phyloP scores from a whole-genome alignment of 257 asterid genomes.

The Solanum chiquidenum region DNA sequence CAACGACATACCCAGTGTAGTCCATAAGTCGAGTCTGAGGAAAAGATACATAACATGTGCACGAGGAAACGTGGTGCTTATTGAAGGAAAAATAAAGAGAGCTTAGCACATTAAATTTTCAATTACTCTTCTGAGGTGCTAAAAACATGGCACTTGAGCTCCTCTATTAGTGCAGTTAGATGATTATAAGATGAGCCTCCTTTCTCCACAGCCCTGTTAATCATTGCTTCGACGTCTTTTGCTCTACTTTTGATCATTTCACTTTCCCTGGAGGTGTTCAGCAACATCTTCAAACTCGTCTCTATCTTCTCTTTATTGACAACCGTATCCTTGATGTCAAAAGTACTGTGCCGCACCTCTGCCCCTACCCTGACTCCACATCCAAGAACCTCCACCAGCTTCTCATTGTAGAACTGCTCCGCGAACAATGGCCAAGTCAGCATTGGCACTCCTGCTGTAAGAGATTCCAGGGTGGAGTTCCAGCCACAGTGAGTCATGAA shows the following conservation, averaged over 20 bases:
- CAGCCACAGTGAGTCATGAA: slow-evolving; percentile 31
- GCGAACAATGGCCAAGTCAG: slow-evolving; percentile 25
- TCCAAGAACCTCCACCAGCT: not conserved
- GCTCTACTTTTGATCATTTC: slow-evolving; percentile 3
- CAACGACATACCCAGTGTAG: not conserved
- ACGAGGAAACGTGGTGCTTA: not conserved
- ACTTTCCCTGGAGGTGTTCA: not conserved
- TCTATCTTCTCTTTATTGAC: not conserved
- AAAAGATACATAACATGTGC: not conserved
- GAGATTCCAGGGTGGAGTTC: slow-evolving; percentile 15
- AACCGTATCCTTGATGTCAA: not conserved
- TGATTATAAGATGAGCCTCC: slow-evolving; percentile 17
- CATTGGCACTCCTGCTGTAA: slow-evolving; percentile 11
- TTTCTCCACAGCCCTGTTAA: slow-evolving; percentile 1
- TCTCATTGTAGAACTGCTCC: slow-evolving; percentile 23
- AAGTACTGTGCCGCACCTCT: not conserved
- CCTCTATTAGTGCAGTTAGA: not conserved
- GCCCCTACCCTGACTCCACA: slow-evolving; percentile 8
- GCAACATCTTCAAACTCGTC: not conserved
- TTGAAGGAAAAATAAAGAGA: not conserved
- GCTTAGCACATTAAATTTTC: no score
- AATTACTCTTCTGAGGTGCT: not conserved
- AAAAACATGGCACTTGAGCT: slow-evolving; percentile 1
- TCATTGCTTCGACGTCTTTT: not conserved
- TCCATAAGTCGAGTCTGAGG: no score